These are phyloP conservation scores for Globisporangium takayamanum DNA, from an alignment of 352 stramenopile genomes.

Conservation along the genomic window DNA sequence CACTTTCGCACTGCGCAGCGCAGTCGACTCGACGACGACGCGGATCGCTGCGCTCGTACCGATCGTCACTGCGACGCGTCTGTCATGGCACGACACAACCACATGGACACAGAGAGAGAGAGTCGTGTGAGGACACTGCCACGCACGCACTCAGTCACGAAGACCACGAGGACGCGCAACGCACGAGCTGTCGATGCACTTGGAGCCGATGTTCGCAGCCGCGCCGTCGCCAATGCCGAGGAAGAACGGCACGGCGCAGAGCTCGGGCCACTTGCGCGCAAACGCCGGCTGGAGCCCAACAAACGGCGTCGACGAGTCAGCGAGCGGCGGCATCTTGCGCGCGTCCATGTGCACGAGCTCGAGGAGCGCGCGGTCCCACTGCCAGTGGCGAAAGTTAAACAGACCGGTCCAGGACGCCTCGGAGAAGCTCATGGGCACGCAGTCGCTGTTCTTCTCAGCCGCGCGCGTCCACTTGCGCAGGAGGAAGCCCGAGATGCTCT, in stretches of 20 bases:
- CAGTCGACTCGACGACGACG: slow-evolving; percentile 62
- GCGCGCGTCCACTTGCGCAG: slow-evolving; percentile 81
- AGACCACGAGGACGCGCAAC: slow-evolving; percentile 7
- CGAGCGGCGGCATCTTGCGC: slow-evolving; percentile 61
- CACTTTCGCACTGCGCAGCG: slow-evolving; percentile 56
- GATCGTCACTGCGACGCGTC: slow-evolving; percentile 90
- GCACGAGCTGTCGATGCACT: slow-evolving; percentile 78
- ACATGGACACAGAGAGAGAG: background rate
- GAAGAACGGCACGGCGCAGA: slow-evolving; percentile 67
- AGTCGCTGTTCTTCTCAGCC: slow-evolving; percentile 15
- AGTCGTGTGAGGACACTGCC: background rate
- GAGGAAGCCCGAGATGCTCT: slow-evolving; percentile 87
- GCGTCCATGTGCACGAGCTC: slow-evolving; percentile 64
- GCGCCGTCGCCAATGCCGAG: slow-evolving; percentile 91
- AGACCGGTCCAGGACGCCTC: slow-evolving; percentile 95
- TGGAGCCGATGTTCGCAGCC: slow-evolving; percentile 93
- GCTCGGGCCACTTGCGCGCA: slow-evolving; percentile 69
- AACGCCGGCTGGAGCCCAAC: slow-evolving; percentile 43
- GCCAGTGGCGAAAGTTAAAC: slow-evolving; percentile 80
- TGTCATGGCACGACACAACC: slow-evolving; percentile 8
- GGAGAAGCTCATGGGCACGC: slow-evolving; percentile 87
- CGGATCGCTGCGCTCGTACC: slow-evolving; percentile 92
- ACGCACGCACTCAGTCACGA: background rate
- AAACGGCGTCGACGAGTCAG: slow-evolving; percentile 63
- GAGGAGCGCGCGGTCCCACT: slow-evolving; percentile 83